A percentile compares a stretch with the other conserved stretches of the same genome.
Conservation (phyloP, 2,329 filamentous ascomycete species). For the Penicillium sp. region DNA sequence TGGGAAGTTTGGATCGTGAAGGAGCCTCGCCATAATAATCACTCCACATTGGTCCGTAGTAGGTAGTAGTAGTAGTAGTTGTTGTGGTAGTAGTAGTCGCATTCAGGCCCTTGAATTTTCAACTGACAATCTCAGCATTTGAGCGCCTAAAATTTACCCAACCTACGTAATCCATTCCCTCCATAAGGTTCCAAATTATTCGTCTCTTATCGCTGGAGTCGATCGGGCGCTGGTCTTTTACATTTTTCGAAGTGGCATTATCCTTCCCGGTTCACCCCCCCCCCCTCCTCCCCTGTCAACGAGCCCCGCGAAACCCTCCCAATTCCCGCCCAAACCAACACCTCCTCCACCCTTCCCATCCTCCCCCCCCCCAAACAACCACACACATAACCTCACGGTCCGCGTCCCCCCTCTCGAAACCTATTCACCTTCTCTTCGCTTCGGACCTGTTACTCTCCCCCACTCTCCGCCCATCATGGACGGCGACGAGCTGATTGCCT, state of each 20-base stretch:
- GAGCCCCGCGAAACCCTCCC: constrained; percentile 30
- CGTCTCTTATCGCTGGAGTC: not conserved
- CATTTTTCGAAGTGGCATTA: constrained; percentile 32
- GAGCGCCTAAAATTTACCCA: not conserved
- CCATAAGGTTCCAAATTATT: not conserved
- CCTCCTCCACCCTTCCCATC: not conserved
- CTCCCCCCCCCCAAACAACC: not conserved
- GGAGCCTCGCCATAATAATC: not conserved
- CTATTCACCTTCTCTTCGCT: not conserved
- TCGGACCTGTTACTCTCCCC: constrained; percentile 1
- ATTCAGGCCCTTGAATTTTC: not conserved
- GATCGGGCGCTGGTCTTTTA: constrained; percentile 8
- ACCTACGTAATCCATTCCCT: not conserved
- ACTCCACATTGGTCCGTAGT: not conserved
- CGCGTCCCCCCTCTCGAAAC: not conserved
- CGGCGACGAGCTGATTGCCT: constrained; percentile 66
- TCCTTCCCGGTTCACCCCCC: constrained; percentile 18
- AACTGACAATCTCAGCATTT: not conserved
- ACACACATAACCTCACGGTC: not conserved
- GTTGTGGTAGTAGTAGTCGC: too few relatives aligned
- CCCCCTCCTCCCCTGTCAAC: constrained; percentile 27
- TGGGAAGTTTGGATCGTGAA: not conserved
- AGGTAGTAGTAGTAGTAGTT: too few relatives aligned
- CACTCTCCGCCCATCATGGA: constrained; percentile 52
- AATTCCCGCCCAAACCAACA: constrained; percentile 12